These are phyloP conservation scores for Populus tomentosa DNA, from an alignment of 441 rosid genomes.

Conservation along the genomic window DNA sequence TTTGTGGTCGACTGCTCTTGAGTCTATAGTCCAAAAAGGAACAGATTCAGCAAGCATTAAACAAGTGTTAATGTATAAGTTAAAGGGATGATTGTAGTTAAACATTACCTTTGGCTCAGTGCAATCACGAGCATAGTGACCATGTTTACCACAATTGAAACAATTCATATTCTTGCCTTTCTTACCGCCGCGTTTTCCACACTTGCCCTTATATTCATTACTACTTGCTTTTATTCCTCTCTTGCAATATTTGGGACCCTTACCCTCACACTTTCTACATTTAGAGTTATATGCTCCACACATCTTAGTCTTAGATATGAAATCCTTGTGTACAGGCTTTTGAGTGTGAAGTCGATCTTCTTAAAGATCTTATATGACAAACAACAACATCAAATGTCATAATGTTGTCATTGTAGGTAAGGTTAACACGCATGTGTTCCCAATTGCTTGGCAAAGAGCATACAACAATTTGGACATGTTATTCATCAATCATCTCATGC, in stretches of 20 bases:
- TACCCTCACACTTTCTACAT: no score
- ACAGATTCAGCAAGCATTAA: background rate
- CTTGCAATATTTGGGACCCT: background rate
- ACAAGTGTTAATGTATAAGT: background rate
- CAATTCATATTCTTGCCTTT: background rate
- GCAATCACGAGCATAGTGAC: background rate
- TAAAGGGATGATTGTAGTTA: background rate
- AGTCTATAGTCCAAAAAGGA: fast-evolving
- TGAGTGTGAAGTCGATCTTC: background rate
- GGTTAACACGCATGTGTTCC: background rate
- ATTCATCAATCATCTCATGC: background rate
- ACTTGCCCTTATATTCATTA: no score
- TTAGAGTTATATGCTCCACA: no score
- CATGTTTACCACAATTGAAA: background rate
- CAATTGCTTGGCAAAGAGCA: background rate
- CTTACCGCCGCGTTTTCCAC: no score
- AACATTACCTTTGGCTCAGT: background rate
- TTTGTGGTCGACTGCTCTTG: background rate
- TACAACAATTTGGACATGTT: background rate
- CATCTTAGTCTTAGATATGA: background rate
- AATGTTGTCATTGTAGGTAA: background rate
- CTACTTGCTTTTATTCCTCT: no score
- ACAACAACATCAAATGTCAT: no score
- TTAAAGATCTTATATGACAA: no score
- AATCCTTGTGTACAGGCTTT: background rate